Evolutionary conservation across 805 yeast genomes (phyloP), one percentile per base, ranked within the genome.

Genomic region (Saccharomycopsis selenospora): DNA sequence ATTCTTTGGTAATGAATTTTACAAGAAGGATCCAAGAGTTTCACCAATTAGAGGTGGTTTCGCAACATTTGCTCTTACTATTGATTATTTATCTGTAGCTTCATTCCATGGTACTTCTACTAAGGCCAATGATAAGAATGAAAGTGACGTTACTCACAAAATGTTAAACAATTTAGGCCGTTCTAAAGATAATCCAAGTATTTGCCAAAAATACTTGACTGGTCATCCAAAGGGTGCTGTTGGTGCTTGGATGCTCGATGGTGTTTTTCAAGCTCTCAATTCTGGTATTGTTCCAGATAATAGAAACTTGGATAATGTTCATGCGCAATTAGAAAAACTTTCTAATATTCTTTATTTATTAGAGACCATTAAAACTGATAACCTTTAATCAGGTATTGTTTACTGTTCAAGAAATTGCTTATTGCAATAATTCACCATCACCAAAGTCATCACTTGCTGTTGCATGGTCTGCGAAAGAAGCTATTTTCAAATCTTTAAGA

Each of bases 141-240:
- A 93, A 76, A 80, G 95, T 52, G 83, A 84, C 52, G 86, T 98
- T 36, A 75, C 93, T 66, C 83, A 93, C 67, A 71, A 76, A 60
- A 93, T 93, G 97, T 85, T 93, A 82, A 72, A 76, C 63, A 99
- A 93, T 66, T 75, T 93, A 64, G 99, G 98, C 59, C 84, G 99
- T 73, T 73, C 95, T 50, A 89, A 86, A 72, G 99, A 99, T 72
- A 93, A 93, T 72, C 95, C 99, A 55, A 97, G 98, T 79, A 95
- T 93, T 48, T 91, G 93, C 95, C 99, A 93, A 73, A 93, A 93
- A 72, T 93, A 78, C 80, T 79, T 93, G 64, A 93, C 99, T 61
- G 99, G 99, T 72, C 99, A 93, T 76, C 99, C 99, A 62, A 93
- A 93, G 85, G 99, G 99, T 79, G 99, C 99, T 61, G 99, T 99